Base-by-base conservation (phyloP, 73 alveolate species). In the Loxodes magnus region DNA sequence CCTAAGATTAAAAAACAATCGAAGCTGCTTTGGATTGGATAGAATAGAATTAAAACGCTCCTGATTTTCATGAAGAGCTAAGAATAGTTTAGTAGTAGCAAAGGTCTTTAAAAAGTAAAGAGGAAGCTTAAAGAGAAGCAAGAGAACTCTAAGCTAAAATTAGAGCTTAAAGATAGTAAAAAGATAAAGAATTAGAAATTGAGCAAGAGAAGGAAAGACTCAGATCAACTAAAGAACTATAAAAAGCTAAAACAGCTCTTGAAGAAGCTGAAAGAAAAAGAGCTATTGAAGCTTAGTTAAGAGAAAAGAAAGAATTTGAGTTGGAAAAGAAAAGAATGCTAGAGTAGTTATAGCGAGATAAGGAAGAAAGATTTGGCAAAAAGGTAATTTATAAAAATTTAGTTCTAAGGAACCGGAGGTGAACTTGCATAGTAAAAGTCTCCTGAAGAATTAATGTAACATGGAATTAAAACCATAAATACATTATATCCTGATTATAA, bases 21-120 rank as follows among this genome's bases (percentile, higher is more conserved):
- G 78, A 65, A 16, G 31, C 43, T 15, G 83, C 90, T 0, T 16
- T 75, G 49, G 90, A 69, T 3, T 75, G 90, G 90, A 75, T 75
- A 23, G n/a, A 37, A 15, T 51, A 67, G 1, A 76, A 74, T 29
- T 42, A 43, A 15, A 64, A 60, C 7, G 79, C 67, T 29, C 43
- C 82, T 24, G 90, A 75, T 41, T 75, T 69, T 69, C 28, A 60
- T 21, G 90, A 75, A 35, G 82, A 48, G 44, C 64, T 58, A 14
- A 38, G 7, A 26, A 49, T 67, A 6, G 66, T 67, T 6, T 55
- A 35, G 37, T 26, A 37, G 22, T 51, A 48, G 5, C 34, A 67
- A n/a, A 30, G 25, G 21, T 30, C 63, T 15, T 49, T 54, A 1
- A 24, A 68, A 7, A 50, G 75, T 0, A 46, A 48, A 6, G 83